Evolutionary conservation across 805 yeast genomes (phyloP).

Genomic region (Candida orba): DNA sequence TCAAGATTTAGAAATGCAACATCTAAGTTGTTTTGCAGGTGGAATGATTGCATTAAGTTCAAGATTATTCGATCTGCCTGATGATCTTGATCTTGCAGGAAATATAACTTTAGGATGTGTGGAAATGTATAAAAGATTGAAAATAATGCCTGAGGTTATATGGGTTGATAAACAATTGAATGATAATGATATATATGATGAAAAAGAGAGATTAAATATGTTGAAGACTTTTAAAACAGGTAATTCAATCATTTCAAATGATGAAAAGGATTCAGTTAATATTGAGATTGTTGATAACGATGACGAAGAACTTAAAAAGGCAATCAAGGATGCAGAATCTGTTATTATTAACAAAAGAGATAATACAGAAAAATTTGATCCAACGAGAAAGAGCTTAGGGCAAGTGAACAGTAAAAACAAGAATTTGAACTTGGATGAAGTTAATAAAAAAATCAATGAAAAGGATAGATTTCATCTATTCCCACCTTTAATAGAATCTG

Average conservation of each 20-base stretch:
- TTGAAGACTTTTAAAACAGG: constrained; percentile 1
- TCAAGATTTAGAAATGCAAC: constrained; percentile 38
- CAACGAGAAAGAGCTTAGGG: not conserved
- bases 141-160: constrained; percentile 38
- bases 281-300: not conserved
- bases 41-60: constrained; percentile 46
- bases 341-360: not conserved
- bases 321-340: not conserved
- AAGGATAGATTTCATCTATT: not conserved
- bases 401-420: too few relatives aligned
- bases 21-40: constrained; percentile 45
- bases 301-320: not conserved
- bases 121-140: constrained; percentile 33
- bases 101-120: constrained; percentile 43
- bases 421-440: not conserved
- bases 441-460: not conserved
- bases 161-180: constrained; percentile 22
- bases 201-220: constrained; percentile 7
- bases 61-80: constrained; percentile 29
- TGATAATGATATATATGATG: constrained; percentile 20
- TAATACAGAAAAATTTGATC: not conserved
- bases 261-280: not conserved
- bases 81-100: constrained; percentile 34
- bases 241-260: not conserved
- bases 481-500: not conserved